phyloP scores from a whole-genome alignment of 2,329 filamentous ascomycete species.

The Ophiostoma piceae region DNA sequence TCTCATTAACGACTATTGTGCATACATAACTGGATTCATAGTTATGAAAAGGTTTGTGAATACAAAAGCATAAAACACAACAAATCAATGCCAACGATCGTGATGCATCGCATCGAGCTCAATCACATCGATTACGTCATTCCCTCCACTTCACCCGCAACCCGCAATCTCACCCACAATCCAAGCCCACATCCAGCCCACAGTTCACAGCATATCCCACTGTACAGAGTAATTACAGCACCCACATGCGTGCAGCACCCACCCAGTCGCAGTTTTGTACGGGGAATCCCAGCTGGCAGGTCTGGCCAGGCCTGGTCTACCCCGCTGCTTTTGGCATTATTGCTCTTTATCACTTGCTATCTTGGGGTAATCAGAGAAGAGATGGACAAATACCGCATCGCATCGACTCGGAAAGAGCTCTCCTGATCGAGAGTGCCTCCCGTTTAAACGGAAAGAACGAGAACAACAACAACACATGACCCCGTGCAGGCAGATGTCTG shows the following conservation, averaged over 20 bases:
- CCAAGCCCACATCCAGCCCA: background rate
- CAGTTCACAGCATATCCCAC: slow-evolving; percentile 2
- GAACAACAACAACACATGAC: background rate
- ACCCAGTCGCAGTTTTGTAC: background rate
- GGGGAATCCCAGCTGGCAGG: background rate
- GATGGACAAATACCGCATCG: background rate
- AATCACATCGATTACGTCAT: background rate
- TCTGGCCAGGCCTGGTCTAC: background rate
- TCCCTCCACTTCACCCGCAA: background rate
- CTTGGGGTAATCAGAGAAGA: background rate
- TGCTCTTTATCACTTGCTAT: background rate
- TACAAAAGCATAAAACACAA: too few species aligned
- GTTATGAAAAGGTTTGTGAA: background rate
- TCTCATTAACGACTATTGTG: background rate
- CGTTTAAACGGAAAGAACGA: background rate
- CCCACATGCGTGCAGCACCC: background rate
- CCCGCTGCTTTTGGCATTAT: background rate
- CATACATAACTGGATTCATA: background rate
- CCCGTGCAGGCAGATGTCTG: background rate
- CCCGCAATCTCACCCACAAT: background rate
- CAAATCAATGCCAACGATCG: background rate
- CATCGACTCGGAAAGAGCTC: background rate
- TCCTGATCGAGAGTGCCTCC: background rate
- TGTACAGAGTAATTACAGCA: background rate
- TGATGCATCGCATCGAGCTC: background rate